Base-by-base conservation (phyloP, 2,329 filamentous ascomycete genomes). In the Aspergillus nomiae region DNA sequence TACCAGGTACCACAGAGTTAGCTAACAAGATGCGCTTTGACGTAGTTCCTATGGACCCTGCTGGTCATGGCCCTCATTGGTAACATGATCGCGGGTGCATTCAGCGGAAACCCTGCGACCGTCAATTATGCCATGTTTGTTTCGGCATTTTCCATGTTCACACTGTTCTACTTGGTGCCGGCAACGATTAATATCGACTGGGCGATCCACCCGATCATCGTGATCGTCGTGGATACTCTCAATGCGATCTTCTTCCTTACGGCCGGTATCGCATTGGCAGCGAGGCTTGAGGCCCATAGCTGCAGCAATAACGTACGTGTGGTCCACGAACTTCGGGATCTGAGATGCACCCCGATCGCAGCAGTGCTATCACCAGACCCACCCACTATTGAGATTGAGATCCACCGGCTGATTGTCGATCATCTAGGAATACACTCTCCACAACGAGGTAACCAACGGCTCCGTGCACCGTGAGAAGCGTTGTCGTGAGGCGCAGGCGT, bases 1-100 rank as follows among this genome's bases (percentile, higher is more conserved):
- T 28, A 34, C 19, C 21, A 21, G 32, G 30, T 12, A n/a, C 56
- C 56, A 10, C 6, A 19, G 26, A 11, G 38, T 24, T n/a, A 32
- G 46, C 62, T 59, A 54, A 69, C 57, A n/a, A 32, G 12, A 16
- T 36, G 30, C 56, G 26, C 12, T n/a, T 19, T 46, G 12, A 10
- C 16, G 21, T 43, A 89, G 86, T 85, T 89, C 76, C 56, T 88
- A 71, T 88, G 83, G 78, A 81, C 85, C 38, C 73, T 89, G 61
- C 81, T 90, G 70, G 76, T 89, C 71, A 85, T 89, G 80, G 81
- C 86, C 14, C 80, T 90, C 53, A 74, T 87, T 68, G 87, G 86
- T 68, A 87, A 89, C 80, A 87, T 88, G 80, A 87, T 89, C 72
- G 80, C 81, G 58, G 78, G 82, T 45, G 77, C 82, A 5, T 78